phyloP scores from a whole-genome alignment of 2,329 filamentous ascomycete species.

The Teratosphaeria destructans region DNA sequence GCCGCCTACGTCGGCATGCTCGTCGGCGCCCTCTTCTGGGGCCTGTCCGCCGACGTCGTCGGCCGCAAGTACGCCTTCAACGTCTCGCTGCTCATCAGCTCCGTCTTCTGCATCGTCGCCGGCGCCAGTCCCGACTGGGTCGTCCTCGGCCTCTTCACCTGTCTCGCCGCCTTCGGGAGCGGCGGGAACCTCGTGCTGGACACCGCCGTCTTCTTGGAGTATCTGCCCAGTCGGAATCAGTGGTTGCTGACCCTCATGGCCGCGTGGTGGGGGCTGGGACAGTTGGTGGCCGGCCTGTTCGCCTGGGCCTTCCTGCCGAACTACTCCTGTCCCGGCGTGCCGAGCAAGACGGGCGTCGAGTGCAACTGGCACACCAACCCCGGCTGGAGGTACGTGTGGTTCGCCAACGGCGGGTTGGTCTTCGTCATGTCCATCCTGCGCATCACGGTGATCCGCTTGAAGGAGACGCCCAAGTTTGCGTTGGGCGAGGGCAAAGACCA shows the following conservation, averaged over 20 bases:
- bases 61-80: slow-evolving; percentile 56
- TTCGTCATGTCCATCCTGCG: slow-evolving; percentile 43
- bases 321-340: slow-evolving; percentile 34
- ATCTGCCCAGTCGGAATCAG: slow-evolving; percentile 47
- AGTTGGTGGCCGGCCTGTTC: slow-evolving; percentile 42
- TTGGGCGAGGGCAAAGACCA: slow-evolving; percentile 44
- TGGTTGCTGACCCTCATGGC: slow-evolving; percentile 57
- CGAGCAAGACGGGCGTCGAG: slow-evolving; percentile 29
- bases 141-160: slow-evolving; percentile 53
- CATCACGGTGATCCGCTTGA: slow-evolving; percentile 43
- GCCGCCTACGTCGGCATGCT: slow-evolving; percentile 48
- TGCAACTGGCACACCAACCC: slow-evolving; percentile 44
- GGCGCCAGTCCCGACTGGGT: slow-evolving; percentile 59
- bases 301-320: slow-evolving; percentile 45
- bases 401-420: slow-evolving; percentile 43
- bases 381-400: slow-evolving; percentile 50
- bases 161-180: slow-evolving; percentile 52
- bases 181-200: slow-evolving; percentile 56
- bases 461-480: slow-evolving; percentile 49
- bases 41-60: slow-evolving; percentile 55
- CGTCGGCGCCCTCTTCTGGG: slow-evolving; percentile 56
- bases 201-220: slow-evolving; percentile 50
- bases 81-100: slow-evolving; percentile 49
- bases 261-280: slow-evolving; percentile 45
- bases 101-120: slow-evolving; percentile 52